Conservation (phyloP, 1,284 basidiomycete genomes). For the Wallemia hederae region DNA sequence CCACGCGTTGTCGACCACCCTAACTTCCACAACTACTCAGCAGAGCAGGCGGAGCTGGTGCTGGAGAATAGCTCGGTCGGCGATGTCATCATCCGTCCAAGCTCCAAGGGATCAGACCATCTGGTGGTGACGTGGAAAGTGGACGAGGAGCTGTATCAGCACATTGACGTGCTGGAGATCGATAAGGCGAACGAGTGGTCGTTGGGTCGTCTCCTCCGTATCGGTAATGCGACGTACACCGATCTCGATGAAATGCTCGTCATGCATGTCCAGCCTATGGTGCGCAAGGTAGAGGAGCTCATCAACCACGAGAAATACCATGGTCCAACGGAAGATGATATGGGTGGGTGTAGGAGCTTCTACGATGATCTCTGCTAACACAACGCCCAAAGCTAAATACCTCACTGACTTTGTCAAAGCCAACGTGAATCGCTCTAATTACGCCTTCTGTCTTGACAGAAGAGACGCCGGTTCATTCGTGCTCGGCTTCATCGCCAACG, state of each 20-base stretch:
- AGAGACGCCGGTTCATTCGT: slow-evolving; percentile 76
- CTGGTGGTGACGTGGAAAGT: slow-evolving; percentile 99
- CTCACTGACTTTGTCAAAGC: slow-evolving; percentile 70
- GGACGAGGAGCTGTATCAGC: slow-evolving; percentile 83
- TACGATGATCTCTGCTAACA: not conserved
- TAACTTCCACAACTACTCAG: slow-evolving; percentile 90
- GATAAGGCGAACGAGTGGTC: slow-evolving; percentile 35
- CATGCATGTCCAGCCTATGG: slow-evolving; percentile 84
- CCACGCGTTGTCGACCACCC: slow-evolving; percentile 89
- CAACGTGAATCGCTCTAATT: slow-evolving; percentile 77
- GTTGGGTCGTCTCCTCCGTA: slow-evolving; percentile 38
- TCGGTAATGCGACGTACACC: slow-evolving; percentile 54
- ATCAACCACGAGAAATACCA: slow-evolving; percentile 94
- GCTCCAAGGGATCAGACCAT: slow-evolving; percentile 76
- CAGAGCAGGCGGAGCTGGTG: slow-evolving; percentile 62
- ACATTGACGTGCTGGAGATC: slow-evolving; percentile 76
- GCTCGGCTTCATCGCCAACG: slow-evolving; percentile 75
- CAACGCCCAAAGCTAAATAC: slow-evolving; percentile 34
- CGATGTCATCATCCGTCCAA: slow-evolving; percentile 83
- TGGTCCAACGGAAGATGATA: slow-evolving; percentile 52
- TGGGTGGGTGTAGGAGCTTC: slow-evolving; percentile 28
- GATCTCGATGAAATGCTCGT: slow-evolving; percentile 96
- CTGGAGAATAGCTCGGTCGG: slow-evolving; percentile 72
- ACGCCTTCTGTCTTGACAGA: slow-evolving; percentile 78
- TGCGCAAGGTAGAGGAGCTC: slow-evolving; percentile 74